Evolutionary conservation across 2,329 filamentous ascomycete species (phyloP).

Genomic region (Xylaria sp.): DNA sequence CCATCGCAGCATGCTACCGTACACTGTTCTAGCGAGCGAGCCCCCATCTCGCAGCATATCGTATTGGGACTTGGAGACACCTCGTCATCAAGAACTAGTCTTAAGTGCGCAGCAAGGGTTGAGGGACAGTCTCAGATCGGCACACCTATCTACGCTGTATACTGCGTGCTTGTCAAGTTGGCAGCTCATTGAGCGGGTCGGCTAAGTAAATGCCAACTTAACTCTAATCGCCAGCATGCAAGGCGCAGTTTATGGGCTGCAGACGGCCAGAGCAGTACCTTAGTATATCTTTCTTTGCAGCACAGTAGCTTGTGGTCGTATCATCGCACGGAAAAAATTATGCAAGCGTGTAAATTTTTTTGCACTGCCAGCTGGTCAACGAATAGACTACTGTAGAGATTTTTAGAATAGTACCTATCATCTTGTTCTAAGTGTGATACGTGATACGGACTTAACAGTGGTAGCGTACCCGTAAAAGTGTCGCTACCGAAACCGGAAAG

Average conservation of each 20-base stretch:
- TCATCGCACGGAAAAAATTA: slow-evolving; percentile 12
- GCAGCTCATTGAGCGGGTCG: slow-evolving; percentile 21
- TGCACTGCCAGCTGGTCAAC: slow-evolving; percentile 32
- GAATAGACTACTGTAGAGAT: neutral
- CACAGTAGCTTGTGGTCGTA: slow-evolving; percentile 21
- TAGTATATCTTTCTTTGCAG: slow-evolving; percentile 11
- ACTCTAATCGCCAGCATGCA: slow-evolving; percentile 24
- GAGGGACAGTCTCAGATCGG: slow-evolving; percentile 26
- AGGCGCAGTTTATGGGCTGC: slow-evolving; percentile 31
- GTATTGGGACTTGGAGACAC: slow-evolving; percentile 4
- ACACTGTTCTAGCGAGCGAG: slow-evolving; percentile 15
- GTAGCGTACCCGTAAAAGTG: neutral
- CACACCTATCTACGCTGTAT: slow-evolving; percentile 12
- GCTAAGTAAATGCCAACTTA: slow-evolving; percentile 10
- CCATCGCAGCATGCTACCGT: slow-evolving; percentile 8
- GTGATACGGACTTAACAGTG: neutral
- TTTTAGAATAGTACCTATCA: neutral
- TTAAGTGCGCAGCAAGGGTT: slow-evolving; percentile 1
- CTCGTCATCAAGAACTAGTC: slow-evolving; percentile 19
- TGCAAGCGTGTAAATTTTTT: slow-evolving; percentile 27
- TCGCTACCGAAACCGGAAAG: slow-evolving; percentile 24
- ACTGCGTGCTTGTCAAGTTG: slow-evolving; percentile 15
- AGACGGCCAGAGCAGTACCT: slow-evolving; percentile 4
- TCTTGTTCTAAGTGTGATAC: neutral
- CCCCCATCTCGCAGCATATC: slow-evolving; percentile 29